Conservation (phyloP, 1,284 basidiomycete species). For the Cystobasidiaceae sp. region DNA sequence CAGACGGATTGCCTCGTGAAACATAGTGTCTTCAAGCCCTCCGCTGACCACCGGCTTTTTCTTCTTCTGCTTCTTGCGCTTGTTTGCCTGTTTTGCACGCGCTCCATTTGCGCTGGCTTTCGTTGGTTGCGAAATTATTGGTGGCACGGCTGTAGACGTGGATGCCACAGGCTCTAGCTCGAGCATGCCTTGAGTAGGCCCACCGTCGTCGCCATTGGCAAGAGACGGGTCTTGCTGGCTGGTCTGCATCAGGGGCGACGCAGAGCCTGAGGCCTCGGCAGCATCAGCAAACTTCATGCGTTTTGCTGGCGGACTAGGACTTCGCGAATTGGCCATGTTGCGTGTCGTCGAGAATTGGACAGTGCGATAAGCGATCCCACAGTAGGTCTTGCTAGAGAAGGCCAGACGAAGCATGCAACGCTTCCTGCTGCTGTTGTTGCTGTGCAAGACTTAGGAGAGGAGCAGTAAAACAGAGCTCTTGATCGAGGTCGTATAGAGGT, state of each 20-base stretch:
- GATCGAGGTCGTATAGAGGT: too few species aligned
- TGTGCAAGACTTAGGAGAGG: not conserved
- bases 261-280: not conserved
- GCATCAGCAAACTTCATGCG: conserved; percentile 5
- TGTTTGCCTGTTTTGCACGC: conserved; percentile 2
- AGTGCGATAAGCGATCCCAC: not conserved
- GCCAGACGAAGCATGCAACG: conserved; percentile 5
- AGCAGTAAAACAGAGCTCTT: too few species aligned
- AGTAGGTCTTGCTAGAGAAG: too few species aligned
- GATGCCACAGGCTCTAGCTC: conserved; percentile 1
- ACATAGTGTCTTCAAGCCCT: conserved; percentile 63
- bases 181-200: too few species aligned
- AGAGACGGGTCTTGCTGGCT: not conserved
- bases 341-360: not conserved
- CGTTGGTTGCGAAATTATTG: not conserved
- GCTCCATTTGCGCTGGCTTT: conserved; percentile 21
- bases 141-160: not conserved
- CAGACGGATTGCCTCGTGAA: conserved; percentile 62
- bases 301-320: conserved; percentile 10
- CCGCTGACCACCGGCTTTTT: conserved; percentile 39
- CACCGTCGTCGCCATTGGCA: too few species aligned
- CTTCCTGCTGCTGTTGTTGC: not conserved
- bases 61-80: conserved; percentile 19
- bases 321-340: conserved; percentile 3
- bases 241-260: not conserved